Conservation (phyloP, 2,329 filamentous ascomycete genomes). For the Aspergillus aculeatus region DNA sequence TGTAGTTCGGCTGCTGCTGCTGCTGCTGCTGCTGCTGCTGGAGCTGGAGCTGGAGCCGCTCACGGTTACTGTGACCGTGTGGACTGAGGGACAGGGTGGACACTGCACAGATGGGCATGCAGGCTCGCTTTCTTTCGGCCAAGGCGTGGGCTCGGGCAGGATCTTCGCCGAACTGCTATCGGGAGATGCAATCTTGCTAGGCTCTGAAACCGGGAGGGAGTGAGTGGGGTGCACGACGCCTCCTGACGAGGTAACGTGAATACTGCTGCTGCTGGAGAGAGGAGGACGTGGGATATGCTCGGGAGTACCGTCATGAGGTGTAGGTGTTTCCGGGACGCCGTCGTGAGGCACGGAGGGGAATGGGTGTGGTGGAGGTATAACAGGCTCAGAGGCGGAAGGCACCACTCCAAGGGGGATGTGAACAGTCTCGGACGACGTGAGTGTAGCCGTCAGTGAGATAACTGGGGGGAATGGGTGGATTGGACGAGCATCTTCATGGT, state of each 20-base stretch:
- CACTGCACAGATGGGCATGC: neutral
- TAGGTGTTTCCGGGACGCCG: too few species aligned
- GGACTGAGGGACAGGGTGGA: neutral
- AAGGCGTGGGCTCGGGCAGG: neutral
- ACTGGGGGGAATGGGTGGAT: neutral
- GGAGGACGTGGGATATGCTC: too few species aligned
- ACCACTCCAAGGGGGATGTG: neutral
- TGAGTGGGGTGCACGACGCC: neutral
- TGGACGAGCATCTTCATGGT: neutral
- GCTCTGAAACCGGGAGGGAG: neutral
- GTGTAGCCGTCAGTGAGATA: neutral
- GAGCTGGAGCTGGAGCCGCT: neutral
- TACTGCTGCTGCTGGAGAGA: too few species aligned
- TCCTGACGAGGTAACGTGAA: too few species aligned
- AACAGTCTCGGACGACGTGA: neutral
- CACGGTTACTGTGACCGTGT: conserved; percentile 8
- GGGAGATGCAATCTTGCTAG: neutral
- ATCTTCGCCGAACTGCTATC: neutral
- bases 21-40: neutral
- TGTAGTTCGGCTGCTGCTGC: neutral
- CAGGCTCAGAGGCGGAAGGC: neutral
- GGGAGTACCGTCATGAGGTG: too few species aligned
- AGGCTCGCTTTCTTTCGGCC: neutral
- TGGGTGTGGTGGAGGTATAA: neutral
- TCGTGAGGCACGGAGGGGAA: too few species aligned